These are phyloP conservation scores for Pestalotiopsis sp. DNA, from an alignment of 2,329 filamentous ascomycete genomes.

Conservation along the genomic window DNA sequence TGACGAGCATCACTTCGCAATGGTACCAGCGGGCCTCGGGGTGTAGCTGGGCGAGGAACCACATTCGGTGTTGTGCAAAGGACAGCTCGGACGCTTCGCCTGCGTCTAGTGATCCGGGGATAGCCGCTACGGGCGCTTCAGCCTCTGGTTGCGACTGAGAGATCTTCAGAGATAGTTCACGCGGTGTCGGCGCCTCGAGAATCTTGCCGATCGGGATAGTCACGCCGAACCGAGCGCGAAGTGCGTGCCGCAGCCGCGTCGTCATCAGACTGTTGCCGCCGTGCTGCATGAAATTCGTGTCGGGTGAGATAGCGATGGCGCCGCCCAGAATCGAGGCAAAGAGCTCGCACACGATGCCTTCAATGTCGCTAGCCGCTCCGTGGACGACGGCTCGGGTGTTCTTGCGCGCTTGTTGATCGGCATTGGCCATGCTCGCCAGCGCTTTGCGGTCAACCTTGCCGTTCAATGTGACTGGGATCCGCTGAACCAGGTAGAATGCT, in stretches of 20 bases:
- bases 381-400: not conserved
- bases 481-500: not conserved
- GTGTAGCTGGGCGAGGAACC: not conserved
- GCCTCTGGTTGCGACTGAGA: not conserved
- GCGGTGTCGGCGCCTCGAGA: not conserved
- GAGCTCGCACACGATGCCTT: not conserved
- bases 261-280: not conserved
- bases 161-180: not conserved
- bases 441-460: not conserved
- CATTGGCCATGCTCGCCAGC: not conserved
- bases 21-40: not conserved
- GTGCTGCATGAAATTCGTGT: not conserved
- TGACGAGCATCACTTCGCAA: not conserved
- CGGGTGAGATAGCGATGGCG: not conserved
- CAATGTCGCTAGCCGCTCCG: not conserved
- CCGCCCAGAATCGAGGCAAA: not conserved
- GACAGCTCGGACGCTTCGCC: not conserved
- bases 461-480: not conserved
- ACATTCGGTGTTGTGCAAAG: not conserved
- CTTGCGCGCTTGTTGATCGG: not conserved
- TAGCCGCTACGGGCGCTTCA: not conserved
- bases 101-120: not conserved
- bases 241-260: not conserved
- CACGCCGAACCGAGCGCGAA: not conserved
- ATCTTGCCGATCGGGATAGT: not conserved